Percentiles rank a stretch among this genome's conserved stretches.
These are phyloP conservation scores for Monilinia vaccinii-corymbosi DNA, from an alignment of 2,329 filamentous ascomycete species.

Conservation along the genomic window DNA sequence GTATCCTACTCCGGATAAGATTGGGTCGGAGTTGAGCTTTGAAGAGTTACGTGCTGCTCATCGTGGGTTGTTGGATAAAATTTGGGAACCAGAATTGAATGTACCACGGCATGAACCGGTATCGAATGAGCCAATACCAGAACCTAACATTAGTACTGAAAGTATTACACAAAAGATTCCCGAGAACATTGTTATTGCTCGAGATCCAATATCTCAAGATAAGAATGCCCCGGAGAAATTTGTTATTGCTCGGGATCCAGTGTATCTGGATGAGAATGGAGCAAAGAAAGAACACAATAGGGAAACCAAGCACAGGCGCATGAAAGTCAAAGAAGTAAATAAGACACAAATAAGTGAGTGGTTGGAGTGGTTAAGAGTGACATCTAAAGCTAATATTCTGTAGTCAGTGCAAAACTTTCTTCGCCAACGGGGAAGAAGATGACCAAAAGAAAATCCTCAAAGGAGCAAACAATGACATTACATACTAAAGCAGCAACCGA, in stretches of 20 bases:
- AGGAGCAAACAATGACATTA: slow-evolving; percentile 95
- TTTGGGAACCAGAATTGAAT: slow-evolving; percentile 38
- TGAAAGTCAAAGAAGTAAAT: slow-evolving; percentile 77
- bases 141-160: slow-evolving; percentile 15
- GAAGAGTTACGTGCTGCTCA: slow-evolving; percentile 80
- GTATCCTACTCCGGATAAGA: slow-evolving; percentile 67
- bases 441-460: slow-evolving; percentile 52
- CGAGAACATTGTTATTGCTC: slow-evolving; percentile 29
- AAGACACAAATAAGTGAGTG: slow-evolving; percentile 84
- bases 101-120: not conserved
- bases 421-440: slow-evolving; percentile 81
- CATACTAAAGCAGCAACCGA: slow-evolving; percentile 93
- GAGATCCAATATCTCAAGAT: slow-evolving; percentile 39
- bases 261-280: slow-evolving; percentile 48
- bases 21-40: slow-evolving; percentile 72
- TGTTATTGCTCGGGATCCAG: slow-evolving; percentile 29
- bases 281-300: slow-evolving; percentile 37
- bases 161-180: slow-evolving; percentile 24
- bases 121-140: slow-evolving; percentile 10
- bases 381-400: slow-evolving; percentile 26
- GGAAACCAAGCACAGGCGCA: slow-evolving; percentile 51
- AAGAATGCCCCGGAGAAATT: slow-evolving; percentile 41
- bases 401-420: slow-evolving; percentile 88
- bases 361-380: not conserved
- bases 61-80: slow-evolving; percentile 57